These are phyloP conservation scores for Lasiodiplodia sp. DNA, from an alignment of 2,329 filamentous ascomycete genomes.

Conservation along the genomic window DNA sequence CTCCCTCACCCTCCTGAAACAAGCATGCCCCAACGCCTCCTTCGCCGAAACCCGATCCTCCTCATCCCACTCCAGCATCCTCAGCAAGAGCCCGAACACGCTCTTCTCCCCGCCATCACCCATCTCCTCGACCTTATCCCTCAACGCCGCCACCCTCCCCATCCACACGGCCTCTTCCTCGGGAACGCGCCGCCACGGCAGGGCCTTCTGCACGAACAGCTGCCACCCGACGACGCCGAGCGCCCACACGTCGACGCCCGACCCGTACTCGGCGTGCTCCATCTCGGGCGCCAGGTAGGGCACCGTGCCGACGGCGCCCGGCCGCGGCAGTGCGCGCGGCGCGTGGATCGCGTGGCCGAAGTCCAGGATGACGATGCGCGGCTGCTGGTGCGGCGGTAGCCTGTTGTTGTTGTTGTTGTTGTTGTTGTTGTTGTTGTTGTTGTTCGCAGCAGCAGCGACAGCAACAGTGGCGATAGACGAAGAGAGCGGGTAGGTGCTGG, in stretches of 20 bases:
- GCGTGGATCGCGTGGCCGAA: constrained; percentile 17
- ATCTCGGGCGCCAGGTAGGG: constrained; percentile 28
- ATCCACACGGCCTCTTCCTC: constrained; percentile 10
- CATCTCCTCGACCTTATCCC: not conserved
- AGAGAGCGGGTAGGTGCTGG: not conserved
- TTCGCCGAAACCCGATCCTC: not conserved
- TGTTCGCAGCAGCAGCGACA: not conserved
- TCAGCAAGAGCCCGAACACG: not conserved
- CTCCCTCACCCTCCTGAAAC: constrained; percentile 1
- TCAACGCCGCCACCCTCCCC: not conserved
- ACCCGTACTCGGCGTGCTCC: constrained; percentile 8
- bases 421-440: not conserved
- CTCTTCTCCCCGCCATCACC: not conserved
- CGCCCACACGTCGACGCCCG: constrained; percentile 10
- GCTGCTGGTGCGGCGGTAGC: not conserved
- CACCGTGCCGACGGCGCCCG: constrained; percentile 20
- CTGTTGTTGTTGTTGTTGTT: not conserved
- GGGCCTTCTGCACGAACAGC: not conserved
- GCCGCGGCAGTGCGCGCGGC: not conserved
- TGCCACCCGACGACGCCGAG: constrained; percentile 15
- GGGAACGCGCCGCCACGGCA: constrained; percentile 8
- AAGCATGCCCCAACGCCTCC: not conserved
- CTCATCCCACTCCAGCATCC: constrained; percentile 18
- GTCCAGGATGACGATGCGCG: constrained; percentile 22
- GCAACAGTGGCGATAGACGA: not conserved